These are phyloP conservation scores for Elsinoe australis DNA, from an alignment of 2,329 filamentous ascomycete species.

Conservation along the genomic window DNA sequence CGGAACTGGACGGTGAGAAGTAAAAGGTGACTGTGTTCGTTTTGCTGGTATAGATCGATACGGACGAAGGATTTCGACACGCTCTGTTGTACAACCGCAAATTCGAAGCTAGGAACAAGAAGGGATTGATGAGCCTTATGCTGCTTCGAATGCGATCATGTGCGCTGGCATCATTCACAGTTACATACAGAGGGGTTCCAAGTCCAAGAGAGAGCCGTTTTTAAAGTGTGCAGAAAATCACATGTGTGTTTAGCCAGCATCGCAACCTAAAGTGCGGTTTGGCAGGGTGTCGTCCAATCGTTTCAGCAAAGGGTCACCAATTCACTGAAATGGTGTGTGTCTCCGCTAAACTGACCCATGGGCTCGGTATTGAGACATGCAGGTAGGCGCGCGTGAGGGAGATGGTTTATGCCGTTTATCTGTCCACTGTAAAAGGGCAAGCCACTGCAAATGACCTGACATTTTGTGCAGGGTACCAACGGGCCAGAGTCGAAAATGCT, in stretches of 20 bases:
- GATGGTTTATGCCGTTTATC: neutral
- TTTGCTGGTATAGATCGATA: too few relatives aligned
- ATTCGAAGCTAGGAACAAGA: too few relatives aligned
- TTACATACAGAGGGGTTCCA: neutral
- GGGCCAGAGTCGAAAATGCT: constrained; percentile 5
- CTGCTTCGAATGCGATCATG: neutral
- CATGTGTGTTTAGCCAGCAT: constrained; percentile 12
- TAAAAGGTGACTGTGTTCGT: too few relatives aligned
- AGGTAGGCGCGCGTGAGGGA: constrained; percentile 6
- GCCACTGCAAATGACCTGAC: too few relatives aligned
- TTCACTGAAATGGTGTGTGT: constrained; percentile 9
- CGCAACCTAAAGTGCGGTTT: constrained; percentile 12
- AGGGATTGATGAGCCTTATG: neutral
- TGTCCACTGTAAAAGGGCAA: too few relatives aligned
- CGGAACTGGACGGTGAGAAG: too few relatives aligned
- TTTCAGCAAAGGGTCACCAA: constrained; percentile 6
- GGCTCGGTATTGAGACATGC: constrained; percentile 11
- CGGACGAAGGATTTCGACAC: too few relatives aligned
- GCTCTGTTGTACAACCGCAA: too few relatives aligned
- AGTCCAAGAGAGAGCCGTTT: constrained; percentile 7
- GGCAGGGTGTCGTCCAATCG: constrained; percentile 14
- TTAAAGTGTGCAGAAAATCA: constrained; percentile 15
- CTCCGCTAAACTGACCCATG: constrained; percentile 12
- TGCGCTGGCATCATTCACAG: constrained; percentile 7
- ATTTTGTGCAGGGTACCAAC: constrained; percentile 10